Conservation (phyloP, 257 asterid species). For the Solanum chmielewskii region DNA sequence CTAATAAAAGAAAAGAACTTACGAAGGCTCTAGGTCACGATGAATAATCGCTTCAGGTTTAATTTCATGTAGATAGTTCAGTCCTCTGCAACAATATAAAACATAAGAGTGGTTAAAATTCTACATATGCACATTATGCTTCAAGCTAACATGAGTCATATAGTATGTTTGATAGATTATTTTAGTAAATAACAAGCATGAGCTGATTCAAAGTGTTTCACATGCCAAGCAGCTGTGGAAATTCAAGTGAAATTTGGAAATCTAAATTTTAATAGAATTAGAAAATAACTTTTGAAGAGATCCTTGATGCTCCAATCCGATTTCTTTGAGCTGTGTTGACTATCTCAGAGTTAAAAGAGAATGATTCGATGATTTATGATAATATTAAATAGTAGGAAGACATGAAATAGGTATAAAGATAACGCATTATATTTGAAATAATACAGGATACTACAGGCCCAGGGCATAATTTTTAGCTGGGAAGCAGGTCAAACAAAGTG, state of each 20-base stretch:
- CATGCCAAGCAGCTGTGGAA: background rate
- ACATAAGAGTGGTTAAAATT: background rate
- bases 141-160: background rate
- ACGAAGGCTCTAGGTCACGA: conserved; percentile 96
- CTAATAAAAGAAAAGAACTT: conserved; percentile 17
- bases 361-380: background rate
- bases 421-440: background rate
- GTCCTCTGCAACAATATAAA: conserved; percentile 53
- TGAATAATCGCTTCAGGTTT: conserved; percentile 85
- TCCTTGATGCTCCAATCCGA: background rate
- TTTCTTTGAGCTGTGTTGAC: background rate
- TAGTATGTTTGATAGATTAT: background rate
- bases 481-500: background rate
- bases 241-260: background rate
- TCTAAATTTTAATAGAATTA: background rate
- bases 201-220: background rate
- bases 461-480: background rate
- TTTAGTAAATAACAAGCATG: background rate
- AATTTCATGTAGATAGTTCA: conserved; percentile 84
- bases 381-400: background rate
- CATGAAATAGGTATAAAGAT: background rate
- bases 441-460: background rate
- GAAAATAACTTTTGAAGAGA: background rate
- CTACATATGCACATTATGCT: background rate
- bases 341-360: background rate